Base-by-base conservation (phyloP, 805 yeast species). In the Saturnispora dispora region DNA sequence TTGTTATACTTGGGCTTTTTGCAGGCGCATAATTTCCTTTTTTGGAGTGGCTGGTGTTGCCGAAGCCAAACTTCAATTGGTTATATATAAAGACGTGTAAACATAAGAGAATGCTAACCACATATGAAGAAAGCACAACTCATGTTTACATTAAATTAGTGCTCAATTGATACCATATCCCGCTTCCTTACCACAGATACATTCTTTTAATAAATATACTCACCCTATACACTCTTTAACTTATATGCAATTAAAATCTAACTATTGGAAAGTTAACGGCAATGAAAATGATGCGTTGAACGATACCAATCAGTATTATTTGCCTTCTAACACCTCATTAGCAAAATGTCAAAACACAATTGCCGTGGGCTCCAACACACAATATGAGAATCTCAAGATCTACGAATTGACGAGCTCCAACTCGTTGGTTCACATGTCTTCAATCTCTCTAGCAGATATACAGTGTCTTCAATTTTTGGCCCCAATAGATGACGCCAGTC, bases 361-460 rank as follows among this genome's bases (percentile, higher is more conserved):
- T 37, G 83, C 85, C 3, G 70, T 81, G 18, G 72, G 82, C 2
- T 74, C 80, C 42, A 83, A 77, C 17, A 66, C 70, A 48, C 33
- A 51, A 2, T 63, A 63, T 4, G 69, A 73, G 44, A 81, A 81
- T 56, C 66, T 81, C 46, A 77, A 71, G 55, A 72, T 81, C 39
- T 81, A 77, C 58, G 47, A 73, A 74, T 54, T 52, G 68, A 2
- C 63, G 66, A 32, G 70, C 15, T 44, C 70, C 20, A 37, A 18
- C 53, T 66, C 69, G 41, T 64, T 81, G 46, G 75, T 81, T 25
- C 85, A 81, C 62, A 73, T 77, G 52, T 75, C 76, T 55, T 78
- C 84, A n/a, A 78, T 81, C 46, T 58, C 81, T 0, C 63, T 81
- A 30, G 82, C 86, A 2, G 73, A 76, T 56, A 77, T 81, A 27